phyloP scores from a whole-genome alignment of 2,329 filamentous ascomycete genomes.

The Aspergillus vadensis region DNA sequence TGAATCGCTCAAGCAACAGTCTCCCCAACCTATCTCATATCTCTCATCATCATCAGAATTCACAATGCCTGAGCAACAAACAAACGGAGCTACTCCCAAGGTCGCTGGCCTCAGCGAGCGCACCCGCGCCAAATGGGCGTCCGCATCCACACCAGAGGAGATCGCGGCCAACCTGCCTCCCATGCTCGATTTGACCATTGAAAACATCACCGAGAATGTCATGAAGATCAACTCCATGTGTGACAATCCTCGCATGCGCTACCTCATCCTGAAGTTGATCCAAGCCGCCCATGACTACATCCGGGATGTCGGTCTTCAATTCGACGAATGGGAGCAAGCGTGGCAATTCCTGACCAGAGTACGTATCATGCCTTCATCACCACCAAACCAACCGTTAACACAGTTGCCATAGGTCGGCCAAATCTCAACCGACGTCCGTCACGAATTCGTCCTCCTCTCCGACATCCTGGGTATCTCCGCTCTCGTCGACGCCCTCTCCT shows the following conservation, averaged over 20 bases:
- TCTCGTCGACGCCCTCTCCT: constrained; percentile 31
- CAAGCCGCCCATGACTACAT: constrained; percentile 14
- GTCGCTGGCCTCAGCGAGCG: constrained; percentile 2
- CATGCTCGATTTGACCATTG: constrained; percentile 15
- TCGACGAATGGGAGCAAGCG: constrained; percentile 18
- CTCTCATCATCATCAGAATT: too few relatives aligned
- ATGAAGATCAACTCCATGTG: constrained; percentile 19
- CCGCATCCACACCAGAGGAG: constrained; percentile 5
- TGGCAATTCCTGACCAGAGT: constrained; percentile 19
- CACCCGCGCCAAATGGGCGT: constrained; percentile 9
- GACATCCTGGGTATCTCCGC: constrained; percentile 30
- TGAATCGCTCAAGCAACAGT: background rate
- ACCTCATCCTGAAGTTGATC: constrained; percentile 11
- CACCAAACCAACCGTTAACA: background rate
- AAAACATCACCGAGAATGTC: constrained; percentile 17
- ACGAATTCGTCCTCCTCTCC: constrained; percentile 20
- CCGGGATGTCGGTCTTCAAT: constrained; percentile 14
- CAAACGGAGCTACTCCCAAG: background rate
- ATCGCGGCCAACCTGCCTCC: constrained; percentile 3
- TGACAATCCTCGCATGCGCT: constrained; percentile 13
- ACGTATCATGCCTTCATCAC: background rate
- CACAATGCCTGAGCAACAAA: constrained; percentile 1
- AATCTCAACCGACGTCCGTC: constrained; percentile 18
- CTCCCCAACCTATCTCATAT: background rate
- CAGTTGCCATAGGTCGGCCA: constrained; percentile 11